Percentiles rank a stretch among this genome's conserved stretches.
phyloP scores from a whole-genome alignment of 2,329 filamentous ascomycete genomes.

The Xylariales sp. region DNA sequence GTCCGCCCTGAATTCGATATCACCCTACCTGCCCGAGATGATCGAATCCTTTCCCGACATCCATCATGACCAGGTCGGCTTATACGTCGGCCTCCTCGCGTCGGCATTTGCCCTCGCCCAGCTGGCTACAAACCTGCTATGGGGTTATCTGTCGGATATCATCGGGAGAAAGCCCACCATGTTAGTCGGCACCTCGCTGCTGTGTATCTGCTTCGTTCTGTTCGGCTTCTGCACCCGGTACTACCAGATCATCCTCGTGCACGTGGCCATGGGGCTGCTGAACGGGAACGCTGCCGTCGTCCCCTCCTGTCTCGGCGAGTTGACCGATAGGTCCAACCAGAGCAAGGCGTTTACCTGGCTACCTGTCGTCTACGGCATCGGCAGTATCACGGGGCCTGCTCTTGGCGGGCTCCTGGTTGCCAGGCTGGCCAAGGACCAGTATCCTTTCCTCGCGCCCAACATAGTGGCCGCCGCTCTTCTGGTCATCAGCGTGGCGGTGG shows the following conservation, averaged over 20 bases:
- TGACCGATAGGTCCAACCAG: constrained; percentile 95
- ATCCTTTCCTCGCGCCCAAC: constrained; percentile 89
- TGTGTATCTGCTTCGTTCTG: constrained; percentile 81
- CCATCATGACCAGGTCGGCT: constrained; percentile 74
- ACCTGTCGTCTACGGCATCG: constrained; percentile 94
- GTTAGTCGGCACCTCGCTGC: constrained; percentile 82
- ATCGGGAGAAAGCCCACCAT: constrained; percentile 87
- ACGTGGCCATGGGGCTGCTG: constrained; percentile 89
- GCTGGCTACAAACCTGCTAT: constrained; percentile 90
- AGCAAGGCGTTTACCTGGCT: constrained; percentile 93
- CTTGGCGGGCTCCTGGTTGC: constrained; percentile 88
- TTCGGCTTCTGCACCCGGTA: constrained; percentile 89
- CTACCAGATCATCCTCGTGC: constrained; percentile 86
- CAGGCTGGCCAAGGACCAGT: constrained; percentile 67
- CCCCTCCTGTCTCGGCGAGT: constrained; percentile 91
- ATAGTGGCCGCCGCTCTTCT: constrained; percentile 80
- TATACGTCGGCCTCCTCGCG: constrained; percentile 91
- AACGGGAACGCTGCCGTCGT: constrained; percentile 97
- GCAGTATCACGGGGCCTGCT: constrained; percentile 91
- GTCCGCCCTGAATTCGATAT: constrained; percentile 96
- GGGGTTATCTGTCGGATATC: constrained; percentile 85
- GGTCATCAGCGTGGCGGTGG: constrained; percentile 75
- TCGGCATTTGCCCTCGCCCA: constrained; percentile 94
- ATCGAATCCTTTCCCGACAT: constrained; percentile 86
- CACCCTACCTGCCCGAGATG: constrained; percentile 95